Conservation (phyloP, 306 rosid species). For the Cicer yamashitae region DNA sequence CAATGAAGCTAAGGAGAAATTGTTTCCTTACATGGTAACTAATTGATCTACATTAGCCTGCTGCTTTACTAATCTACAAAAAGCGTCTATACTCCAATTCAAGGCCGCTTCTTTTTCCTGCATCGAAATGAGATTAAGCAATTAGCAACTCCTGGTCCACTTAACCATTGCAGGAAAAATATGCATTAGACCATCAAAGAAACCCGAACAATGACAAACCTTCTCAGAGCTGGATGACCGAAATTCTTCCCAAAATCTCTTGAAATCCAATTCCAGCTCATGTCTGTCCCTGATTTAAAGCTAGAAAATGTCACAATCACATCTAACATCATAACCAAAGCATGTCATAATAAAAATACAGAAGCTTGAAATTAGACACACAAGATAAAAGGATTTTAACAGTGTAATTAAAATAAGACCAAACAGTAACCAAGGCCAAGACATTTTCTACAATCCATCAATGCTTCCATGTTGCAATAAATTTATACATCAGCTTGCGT, state of each 20-base stretch:
- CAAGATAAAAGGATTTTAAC: conserved; percentile 19
- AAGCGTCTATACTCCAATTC: conserved; percentile 86
- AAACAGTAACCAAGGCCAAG: conserved; percentile 8
- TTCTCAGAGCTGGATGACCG: conserved; percentile 98
- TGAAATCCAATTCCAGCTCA: conserved; percentile 99
- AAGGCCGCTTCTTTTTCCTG: conserved; percentile 99
- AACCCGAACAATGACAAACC: conserved; percentile 58
- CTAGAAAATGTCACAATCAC: conserved; percentile 43
- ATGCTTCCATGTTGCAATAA: conserved; percentile 22
- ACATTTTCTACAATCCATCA: conserved; percentile 29
- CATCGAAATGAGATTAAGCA: conserved; percentile 49
- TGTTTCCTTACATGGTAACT: conserved; percentile 79
- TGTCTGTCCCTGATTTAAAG: conserved; percentile 80
- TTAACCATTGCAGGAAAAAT: conserved; percentile 23
- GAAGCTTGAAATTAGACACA: conserved; percentile 31
- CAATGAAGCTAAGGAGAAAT: conserved; percentile 44
- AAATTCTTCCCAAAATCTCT: conserved; percentile 98
- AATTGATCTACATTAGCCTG: conserved; percentile 87
- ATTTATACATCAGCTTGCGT: background rate
- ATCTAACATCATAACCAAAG: conserved; percentile 36
- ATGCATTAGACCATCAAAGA: conserved; percentile 26
- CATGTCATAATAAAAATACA: conserved; percentile 27
- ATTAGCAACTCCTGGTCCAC: conserved; percentile 38
- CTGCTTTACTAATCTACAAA: conserved; percentile 99
- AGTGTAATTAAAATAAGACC: conserved; percentile 13